phyloP scores from a whole-genome alignment of 2,329 filamentous ascomycete genomes.

The Knufia fluminis region DNA sequence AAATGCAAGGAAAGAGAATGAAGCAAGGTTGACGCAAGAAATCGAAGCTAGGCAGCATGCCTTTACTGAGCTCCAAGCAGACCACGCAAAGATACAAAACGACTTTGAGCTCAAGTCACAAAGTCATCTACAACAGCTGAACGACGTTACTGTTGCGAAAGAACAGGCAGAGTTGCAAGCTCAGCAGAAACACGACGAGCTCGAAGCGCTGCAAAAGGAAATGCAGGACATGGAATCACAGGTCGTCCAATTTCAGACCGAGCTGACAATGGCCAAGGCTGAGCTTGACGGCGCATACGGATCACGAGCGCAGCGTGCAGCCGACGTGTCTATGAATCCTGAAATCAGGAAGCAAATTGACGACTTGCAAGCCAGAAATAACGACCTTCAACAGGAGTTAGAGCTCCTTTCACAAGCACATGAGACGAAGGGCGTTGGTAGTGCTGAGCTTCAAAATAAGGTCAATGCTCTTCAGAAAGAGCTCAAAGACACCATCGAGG shows the following conservation, averaged over 20 bases:
- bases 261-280: slow-evolving; percentile 81
- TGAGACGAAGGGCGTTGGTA: slow-evolving; percentile 22
- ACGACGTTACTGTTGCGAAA: slow-evolving; percentile 11
- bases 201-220: slow-evolving; percentile 39
- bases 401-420: slow-evolving; percentile 32
- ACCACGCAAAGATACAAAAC: slow-evolving; percentile 15
- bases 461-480: slow-evolving; percentile 54
- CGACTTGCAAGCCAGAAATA: slow-evolving; percentile 42
- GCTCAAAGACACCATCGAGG: slow-evolving; percentile 56
- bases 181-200: slow-evolving; percentile 22
- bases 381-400: slow-evolving; percentile 39
- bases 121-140: slow-evolving; percentile 8
- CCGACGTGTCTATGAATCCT: slow-evolving; percentile 51
- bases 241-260: slow-evolving; percentile 57
- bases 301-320: slow-evolving; percentile 57
- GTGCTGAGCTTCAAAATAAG: slow-evolving; percentile 35
- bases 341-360: slow-evolving; percentile 53
- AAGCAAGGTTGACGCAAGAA: slow-evolving; percentile 15
- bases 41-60: slow-evolving; percentile 24
- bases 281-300: slow-evolving; percentile 95
- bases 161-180: slow-evolving; percentile 22
- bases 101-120: slow-evolving; percentile 18
- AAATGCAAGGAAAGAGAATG: slow-evolving; percentile 14
- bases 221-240: slow-evolving; percentile 50
- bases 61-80: slow-evolving; percentile 24